Conservation (phyloP, 2,329 filamentous ascomycete species). For the Cyanodermella asteris region DNA sequence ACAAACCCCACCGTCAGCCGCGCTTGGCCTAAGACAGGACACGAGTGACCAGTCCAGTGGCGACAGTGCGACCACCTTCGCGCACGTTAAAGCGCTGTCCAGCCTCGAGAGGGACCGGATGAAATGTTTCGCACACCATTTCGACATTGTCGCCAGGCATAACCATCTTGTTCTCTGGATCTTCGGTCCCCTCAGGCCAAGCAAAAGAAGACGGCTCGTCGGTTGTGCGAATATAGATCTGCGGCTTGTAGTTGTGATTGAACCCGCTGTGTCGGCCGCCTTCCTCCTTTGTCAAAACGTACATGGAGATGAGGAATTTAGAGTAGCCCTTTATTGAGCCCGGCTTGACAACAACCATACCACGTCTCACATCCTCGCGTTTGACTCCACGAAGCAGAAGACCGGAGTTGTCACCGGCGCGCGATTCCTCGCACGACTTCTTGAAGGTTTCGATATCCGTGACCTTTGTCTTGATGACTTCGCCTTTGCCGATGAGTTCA, state of each 20-base stretch:
- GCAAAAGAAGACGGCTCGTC: conserved; percentile 52
- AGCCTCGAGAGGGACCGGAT: conserved; percentile 68
- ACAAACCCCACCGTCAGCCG: no score
- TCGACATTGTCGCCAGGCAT: conserved; percentile 99
- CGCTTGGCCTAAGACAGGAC: conserved; percentile 35
- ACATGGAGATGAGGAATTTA: conserved; percentile 88
- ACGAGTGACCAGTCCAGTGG: conserved; percentile 61
- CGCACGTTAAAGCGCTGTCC: conserved; percentile 96
- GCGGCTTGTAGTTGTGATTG: conserved; percentile 85
- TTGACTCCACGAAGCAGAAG: conserved; percentile 88
- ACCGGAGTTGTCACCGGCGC: conserved; percentile 94
- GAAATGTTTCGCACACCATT: conserved; percentile 73
- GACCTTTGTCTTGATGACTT: conserved; percentile 88
- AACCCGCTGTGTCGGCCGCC: conserved; percentile 94
- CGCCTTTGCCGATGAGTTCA: conserved; percentile 71
- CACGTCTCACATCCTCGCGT: conserved; percentile 81
- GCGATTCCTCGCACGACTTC: conserved; percentile 94
- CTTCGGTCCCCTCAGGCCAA: conserved; percentile 69
- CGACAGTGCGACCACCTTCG: conserved; percentile 70
- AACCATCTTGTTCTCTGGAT: conserved; percentile 54
- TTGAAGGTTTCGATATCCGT: conserved; percentile 99
- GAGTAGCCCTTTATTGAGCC: conserved; percentile 67
- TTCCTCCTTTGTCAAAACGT: conserved; percentile 93
- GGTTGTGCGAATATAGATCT: conserved; percentile 76
- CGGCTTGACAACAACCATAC: conserved; percentile 81